These are phyloP conservation scores for Chaetomiaceae sp. DNA, from an alignment of 2,329 filamentous ascomycete genomes.

Conservation along the genomic window DNA sequence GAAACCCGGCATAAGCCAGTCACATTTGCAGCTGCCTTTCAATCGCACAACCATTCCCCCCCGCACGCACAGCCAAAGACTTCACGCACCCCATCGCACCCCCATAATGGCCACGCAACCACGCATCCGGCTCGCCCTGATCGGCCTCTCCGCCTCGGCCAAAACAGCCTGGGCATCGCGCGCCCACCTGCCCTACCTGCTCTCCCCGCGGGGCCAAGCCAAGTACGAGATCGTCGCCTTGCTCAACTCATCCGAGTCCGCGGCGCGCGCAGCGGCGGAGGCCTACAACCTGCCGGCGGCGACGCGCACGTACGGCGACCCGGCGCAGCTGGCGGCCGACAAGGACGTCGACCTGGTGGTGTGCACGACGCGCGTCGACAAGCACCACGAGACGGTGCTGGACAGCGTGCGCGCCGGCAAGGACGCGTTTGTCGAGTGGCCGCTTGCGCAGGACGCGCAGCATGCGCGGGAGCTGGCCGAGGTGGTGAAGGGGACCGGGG, in stretches of 20 bases:
- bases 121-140: constrained; percentile 42
- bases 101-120: neutral
- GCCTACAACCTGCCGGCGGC: constrained; percentile 35
- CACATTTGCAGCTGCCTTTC: no score
- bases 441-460: constrained; percentile 40
- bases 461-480: constrained; percentile 38
- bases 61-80: neutral
- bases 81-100: neutral
- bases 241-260: constrained; percentile 42
- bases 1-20: no score
- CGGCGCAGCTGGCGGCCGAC: constrained; percentile 43
- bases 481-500: constrained; percentile 29
- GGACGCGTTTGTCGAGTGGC: constrained; percentile 52
- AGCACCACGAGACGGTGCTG: constrained; percentile 40
- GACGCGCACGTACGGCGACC: constrained; percentile 45
- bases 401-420: constrained; percentile 48
- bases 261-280: constrained; percentile 38
- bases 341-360: constrained; percentile 49
- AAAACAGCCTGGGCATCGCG: constrained; percentile 47
- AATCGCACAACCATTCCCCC: neutral
- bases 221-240: constrained; percentile 47
- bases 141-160: constrained; percentile 50
- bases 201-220: constrained; percentile 37
- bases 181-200: constrained; percentile 55
- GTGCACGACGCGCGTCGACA: constrained; percentile 47